Evolutionary conservation across 371 early-diverging fungal genomes (phyloP), one percentile per base, ranked within the genome.

Genomic region (Syncephalastrum contaminatum): DNA sequence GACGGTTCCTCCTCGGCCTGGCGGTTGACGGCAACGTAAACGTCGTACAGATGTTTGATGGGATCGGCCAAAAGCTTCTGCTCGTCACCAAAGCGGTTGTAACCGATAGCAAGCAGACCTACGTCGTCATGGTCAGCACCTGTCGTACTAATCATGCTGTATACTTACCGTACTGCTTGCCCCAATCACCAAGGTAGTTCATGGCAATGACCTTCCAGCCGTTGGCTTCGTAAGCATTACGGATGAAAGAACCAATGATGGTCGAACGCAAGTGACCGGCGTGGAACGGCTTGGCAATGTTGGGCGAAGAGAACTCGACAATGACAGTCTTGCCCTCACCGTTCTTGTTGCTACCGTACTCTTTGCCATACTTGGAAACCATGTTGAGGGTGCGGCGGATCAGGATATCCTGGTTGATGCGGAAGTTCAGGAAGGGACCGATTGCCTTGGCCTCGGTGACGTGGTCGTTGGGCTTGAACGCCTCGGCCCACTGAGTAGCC

Each of bases 141-240:
- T 49, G 22, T 14, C 24, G 51, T 42, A 14, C 48, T 41, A 0
- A 14, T 43, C 10, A 10, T 30, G 2, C 16, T 49, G 15, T 21
- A 15, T 36, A 47, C 73, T 67, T 75, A 81, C 83, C 99, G 73
- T 96, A 99, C 73, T 99, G 99, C 71, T 98, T 99, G 54, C 99
- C 99, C 99, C 99, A 99, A 73, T 99, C 99, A 56, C 99, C 99
- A 39, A 99, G 81, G 72, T 99, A 99, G 84, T 99, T 99, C 72
- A 99, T 93, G 24, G 90, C 76, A n/a, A 91, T 78, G 10, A 89
- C 84, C n/a, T 92, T 87, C 82, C 92, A 93, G 18, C 98, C 98
- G 64, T 87, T 85, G 21, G 90, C 91, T 41, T 84, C 77, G 60
- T 92, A 82, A 4, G 92, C 77, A 45, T 96, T 90, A 46, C 84